These are phyloP conservation scores for Candida ficus DNA, from an alignment of 805 yeast genomes.

Conservation along the genomic window DNA sequence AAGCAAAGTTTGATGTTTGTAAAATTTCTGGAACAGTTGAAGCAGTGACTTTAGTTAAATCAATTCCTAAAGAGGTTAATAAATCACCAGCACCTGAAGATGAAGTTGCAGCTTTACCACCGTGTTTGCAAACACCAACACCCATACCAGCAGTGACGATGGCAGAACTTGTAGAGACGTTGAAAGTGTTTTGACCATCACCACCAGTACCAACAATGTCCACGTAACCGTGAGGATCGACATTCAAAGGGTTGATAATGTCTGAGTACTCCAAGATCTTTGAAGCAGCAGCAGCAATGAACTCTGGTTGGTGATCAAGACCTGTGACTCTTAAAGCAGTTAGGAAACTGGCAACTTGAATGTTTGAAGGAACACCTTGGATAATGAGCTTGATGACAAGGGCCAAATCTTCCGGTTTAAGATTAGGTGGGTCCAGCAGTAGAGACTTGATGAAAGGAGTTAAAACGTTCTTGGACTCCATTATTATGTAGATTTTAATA, in stretches of 20 bases:
- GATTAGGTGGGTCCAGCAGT: conserved; percentile 51
- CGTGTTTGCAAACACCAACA: conserved; percentile 83
- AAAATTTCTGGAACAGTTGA: conserved; percentile 56
- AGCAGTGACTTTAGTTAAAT: conserved; percentile 61
- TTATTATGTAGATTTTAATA: too few relatives aligned
- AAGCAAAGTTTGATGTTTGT: conserved; percentile 44
- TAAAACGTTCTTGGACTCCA: conserved; percentile 14
- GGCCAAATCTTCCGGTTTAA: conserved; percentile 61
- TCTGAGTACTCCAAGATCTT: conserved; percentile 66
- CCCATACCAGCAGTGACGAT: conserved; percentile 90
- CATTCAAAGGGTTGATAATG: conserved; percentile 39
- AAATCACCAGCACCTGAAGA: conserved; percentile 93
- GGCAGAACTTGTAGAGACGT: conserved; percentile 92
- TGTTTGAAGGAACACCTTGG: conserved; percentile 53
- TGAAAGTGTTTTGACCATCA: conserved; percentile 95
- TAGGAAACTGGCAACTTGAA: conserved; percentile 75
- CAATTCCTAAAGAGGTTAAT: conserved; percentile 76
- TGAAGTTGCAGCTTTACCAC: conserved; percentile 95
- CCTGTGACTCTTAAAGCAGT: conserved; percentile 70
- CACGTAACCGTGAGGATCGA: conserved; percentile 49
- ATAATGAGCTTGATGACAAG: conserved; percentile 59
- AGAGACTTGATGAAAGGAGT: conserved; percentile 65
- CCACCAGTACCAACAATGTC: conserved; percentile 99
- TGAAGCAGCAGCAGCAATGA: conserved; percentile 79
- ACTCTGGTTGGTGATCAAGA: conserved; percentile 75